phyloP scores from a whole-genome alignment of 208 protist genomes.

The Trypanosoma avium region DNA sequence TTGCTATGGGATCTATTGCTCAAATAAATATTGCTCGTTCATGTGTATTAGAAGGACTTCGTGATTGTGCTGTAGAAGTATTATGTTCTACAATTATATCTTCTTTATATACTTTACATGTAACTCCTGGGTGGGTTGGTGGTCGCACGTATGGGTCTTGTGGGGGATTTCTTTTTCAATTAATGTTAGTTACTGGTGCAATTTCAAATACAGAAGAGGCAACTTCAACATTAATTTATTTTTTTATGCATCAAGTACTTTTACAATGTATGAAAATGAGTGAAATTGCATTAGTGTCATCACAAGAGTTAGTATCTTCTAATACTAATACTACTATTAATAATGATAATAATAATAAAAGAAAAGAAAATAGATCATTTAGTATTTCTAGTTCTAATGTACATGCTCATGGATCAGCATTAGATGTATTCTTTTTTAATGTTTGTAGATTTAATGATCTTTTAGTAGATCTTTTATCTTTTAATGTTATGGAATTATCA shows the following conservation, averaged over 20 bases:
- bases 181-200: constrained; percentile 60
- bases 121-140: constrained; percentile 43
- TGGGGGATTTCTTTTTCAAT: constrained; percentile 78
- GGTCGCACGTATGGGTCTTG: constrained; percentile 72
- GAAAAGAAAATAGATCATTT: not conserved
- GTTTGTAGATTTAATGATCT: constrained; percentile 74
- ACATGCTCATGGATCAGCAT: not conserved
- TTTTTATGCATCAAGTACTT: constrained; percentile 65
- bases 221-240: constrained; percentile 57
- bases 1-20: not conserved
- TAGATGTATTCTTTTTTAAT: constrained; percentile 80
- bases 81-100: constrained; percentile 50
- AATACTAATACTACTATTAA: constrained; percentile 6
- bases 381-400: not conserved
- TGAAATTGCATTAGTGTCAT: not conserved
- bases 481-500: constrained; percentile 76
- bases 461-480: constrained; percentile 78
- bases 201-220: constrained; percentile 41
- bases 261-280: constrained; percentile 38
- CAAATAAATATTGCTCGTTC: not conserved
- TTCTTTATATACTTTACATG: constrained; percentile 53
- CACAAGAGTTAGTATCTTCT: not conserved
- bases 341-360: not conserved
- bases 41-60: constrained; percentile 32
- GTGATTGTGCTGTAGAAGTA: constrained; percentile 46